Conservation (phyloP, 1,139 yeast species). For the Hemisphaericaspora lyxosophila region DNA sequence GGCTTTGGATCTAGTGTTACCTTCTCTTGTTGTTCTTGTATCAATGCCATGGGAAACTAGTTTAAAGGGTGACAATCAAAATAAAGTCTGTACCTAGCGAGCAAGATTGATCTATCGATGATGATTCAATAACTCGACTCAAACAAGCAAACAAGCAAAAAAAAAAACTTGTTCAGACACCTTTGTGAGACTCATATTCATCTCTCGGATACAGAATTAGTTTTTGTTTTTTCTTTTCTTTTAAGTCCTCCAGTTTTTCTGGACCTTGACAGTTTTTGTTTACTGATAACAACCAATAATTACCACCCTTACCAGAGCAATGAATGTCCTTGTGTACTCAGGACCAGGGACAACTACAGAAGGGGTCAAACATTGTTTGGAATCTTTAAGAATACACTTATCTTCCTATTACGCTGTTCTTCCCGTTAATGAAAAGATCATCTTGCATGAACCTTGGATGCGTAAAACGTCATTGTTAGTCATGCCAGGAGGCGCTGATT, state of each 20-base stretch:
- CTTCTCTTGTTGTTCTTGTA: conserved; percentile 21
- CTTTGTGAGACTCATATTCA: neutral
- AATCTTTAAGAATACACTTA: conserved; percentile 68
- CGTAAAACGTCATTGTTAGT: conserved; percentile 75
- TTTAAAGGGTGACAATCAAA: neutral
- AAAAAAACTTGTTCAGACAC: neutral
- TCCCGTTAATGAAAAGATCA: conserved; percentile 60
- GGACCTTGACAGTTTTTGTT: too few relatives aligned
- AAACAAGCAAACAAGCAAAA: neutral
- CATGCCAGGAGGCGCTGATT: conserved; percentile 95
- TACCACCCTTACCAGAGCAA: conserved; percentile 19
- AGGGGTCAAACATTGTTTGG: conserved; percentile 80
- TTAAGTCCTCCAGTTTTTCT: too few relatives aligned
- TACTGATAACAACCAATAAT: too few relatives aligned
- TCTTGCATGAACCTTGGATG: conserved; percentile 86
- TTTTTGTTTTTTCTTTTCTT: neutral
- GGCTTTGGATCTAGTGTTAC: conserved; percentile 46
- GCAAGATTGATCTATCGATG: too few relatives aligned
- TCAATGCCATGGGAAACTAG: conserved; percentile 9
- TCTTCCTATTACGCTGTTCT: conserved; percentile 89
- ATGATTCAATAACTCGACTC: neutral
- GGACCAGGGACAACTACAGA: conserved; percentile 89
- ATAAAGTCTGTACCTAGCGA: too few relatives aligned
- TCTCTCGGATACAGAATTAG: neutral
- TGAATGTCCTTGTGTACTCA: conserved; percentile 82